Base-by-base conservation (phyloP, 2,329 filamentous ascomycete species). In the Helminthosporium solani region DNA sequence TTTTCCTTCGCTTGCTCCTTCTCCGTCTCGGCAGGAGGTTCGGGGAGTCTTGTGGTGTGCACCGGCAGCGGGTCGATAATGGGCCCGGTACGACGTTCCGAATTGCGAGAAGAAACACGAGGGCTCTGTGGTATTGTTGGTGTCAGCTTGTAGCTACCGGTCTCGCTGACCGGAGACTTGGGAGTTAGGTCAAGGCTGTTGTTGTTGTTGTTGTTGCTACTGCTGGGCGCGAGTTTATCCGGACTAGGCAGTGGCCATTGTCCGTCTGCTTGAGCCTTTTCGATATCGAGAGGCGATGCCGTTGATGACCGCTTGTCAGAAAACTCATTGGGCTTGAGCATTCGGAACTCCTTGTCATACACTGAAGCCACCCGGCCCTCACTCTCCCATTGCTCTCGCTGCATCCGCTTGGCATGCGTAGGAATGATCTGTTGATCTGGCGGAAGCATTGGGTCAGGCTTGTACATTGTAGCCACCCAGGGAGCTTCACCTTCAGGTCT, bases 371-470 rank as follows among this genome's bases (percentile, higher is more conserved):
- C 88, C 54, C 88, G 90, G 53, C 91, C 91, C 69, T 96, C 89
- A 58, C 85, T 88, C 71, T 95, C 90, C 91, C 90, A 96, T 68
- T 92, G 88, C 70, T 96, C 90, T 73, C 96, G 92, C 68, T 94
- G 88, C 70, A 97, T 79, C 45, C 89, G 82, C 61, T 87, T 90
- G 11, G 94, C 94, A 52, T 97, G 90, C 0, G 94, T 97, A 1
- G 94, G 94, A 9, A 99, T 82, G 42, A 99, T 84, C 66, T 99
- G 94, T 70, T 99, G 88, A 52, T 99, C 94, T 0, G 90, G 94
- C 5, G 94, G 94, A 27, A 99, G 77, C 50, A 90, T 86, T 23
- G 94, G 94, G 66, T 99, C 94, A 0, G 94, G 94, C 64, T 95
- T 95, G 71, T 96, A 99, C 72, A 95, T 90, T 18, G 87, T 88